Percentiles rank a stretch among this genome's conserved stretches.
These are phyloP conservation scores for Tulasnella sp. DNA, from an alignment of 768 basidiomycete species.

Conservation along the genomic window DNA sequence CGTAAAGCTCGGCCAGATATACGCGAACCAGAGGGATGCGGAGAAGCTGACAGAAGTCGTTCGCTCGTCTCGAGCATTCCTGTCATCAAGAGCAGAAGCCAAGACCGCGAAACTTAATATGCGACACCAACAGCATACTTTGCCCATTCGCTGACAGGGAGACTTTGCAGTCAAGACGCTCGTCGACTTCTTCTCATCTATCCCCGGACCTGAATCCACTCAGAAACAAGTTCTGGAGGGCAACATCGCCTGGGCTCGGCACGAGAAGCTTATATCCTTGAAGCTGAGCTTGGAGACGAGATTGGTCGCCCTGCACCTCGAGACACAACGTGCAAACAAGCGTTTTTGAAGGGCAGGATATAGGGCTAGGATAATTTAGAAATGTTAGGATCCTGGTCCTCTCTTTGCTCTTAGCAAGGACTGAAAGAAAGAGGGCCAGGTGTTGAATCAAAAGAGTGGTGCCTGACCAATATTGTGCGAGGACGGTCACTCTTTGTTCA, in stretches of 20 bases:
- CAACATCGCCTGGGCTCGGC: constrained; percentile 86
- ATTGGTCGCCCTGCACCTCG: constrained; percentile 65
- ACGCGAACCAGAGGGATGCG: too few relatives aligned
- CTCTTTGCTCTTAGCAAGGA: too few relatives aligned
- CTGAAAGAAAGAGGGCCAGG: too few relatives aligned
- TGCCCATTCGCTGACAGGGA: constrained; percentile 15
- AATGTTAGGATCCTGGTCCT: too few relatives aligned
- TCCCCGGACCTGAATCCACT: constrained; percentile 61
- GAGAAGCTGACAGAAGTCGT: constrained; percentile 79
- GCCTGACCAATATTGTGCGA: too few relatives aligned
- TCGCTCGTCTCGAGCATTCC: constrained; percentile 71
- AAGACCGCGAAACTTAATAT: constrained; percentile 93
- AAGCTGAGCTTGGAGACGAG: constrained; percentile 90
- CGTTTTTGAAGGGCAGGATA: too few relatives aligned
- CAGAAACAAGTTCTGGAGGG: constrained; percentile 84
- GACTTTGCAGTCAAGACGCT: constrained; percentile 69
- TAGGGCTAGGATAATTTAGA: too few relatives aligned
- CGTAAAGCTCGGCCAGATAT: too few relatives aligned
- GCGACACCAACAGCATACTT: constrained; percentile 27
- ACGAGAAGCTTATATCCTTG: constrained; percentile 89
- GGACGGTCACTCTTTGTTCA: too few relatives aligned
- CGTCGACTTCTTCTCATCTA: constrained; percentile 77
- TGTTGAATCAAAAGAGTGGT: too few relatives aligned
- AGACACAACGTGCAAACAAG: too few relatives aligned
- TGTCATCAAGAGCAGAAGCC: constrained; percentile 92